A percentile compares a stretch with the other conserved stretches of the same genome.
Evolutionary conservation across 1,284 basidiomycete species (phyloP).

Genomic region (Gymnopus androsaceus): DNA sequence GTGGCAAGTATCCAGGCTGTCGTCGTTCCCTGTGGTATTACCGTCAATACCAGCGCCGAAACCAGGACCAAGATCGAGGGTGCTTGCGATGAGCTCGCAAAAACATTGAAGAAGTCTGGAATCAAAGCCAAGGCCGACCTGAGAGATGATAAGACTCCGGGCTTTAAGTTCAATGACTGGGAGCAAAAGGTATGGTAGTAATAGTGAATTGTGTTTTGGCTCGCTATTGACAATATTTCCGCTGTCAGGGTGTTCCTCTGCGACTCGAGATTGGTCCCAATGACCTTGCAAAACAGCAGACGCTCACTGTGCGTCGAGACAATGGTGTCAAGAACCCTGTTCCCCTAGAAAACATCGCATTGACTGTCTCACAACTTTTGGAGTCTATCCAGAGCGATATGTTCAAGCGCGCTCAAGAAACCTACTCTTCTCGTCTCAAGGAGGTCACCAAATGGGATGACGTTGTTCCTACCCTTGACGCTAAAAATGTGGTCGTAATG

Average conservation of each 20-base stretch:
- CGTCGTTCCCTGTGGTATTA: conserved; percentile 92
- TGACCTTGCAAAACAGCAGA: conserved; percentile 85
- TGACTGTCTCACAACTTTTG: conserved; percentile 67
- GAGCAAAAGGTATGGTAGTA: conserved; percentile 79
- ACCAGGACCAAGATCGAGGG: conserved; percentile 77
- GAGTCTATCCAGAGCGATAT: conserved; percentile 90
- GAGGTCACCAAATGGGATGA: conserved; percentile 88
- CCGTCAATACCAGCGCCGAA: conserved; percentile 74
- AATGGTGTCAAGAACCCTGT: conserved; percentile 81
- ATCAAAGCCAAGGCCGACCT: conserved; percentile 90
- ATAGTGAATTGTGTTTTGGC: neutral
- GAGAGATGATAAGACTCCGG: conserved; percentile 94
- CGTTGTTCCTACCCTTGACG: conserved; percentile 87
- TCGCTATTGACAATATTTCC: neutral
- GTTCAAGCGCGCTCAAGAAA: conserved; percentile 78
- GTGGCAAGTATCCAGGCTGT: conserved; percentile 93
- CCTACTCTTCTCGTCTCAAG: conserved; percentile 76
- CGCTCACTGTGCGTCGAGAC: conserved; percentile 87
- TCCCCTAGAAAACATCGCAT: conserved; percentile 62
- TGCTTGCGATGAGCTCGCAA: conserved; percentile 76
- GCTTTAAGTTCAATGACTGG: conserved; percentile 99
- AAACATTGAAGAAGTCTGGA: conserved; percentile 69
- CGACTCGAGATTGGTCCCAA: conserved; percentile 96
- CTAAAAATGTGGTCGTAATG: conserved; percentile 86
- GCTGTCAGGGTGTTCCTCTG: conserved; percentile 84